Evolutionary conservation across 1,284 basidiomycete species (phyloP).

Genomic region (Schizopora paradoxa): DNA sequence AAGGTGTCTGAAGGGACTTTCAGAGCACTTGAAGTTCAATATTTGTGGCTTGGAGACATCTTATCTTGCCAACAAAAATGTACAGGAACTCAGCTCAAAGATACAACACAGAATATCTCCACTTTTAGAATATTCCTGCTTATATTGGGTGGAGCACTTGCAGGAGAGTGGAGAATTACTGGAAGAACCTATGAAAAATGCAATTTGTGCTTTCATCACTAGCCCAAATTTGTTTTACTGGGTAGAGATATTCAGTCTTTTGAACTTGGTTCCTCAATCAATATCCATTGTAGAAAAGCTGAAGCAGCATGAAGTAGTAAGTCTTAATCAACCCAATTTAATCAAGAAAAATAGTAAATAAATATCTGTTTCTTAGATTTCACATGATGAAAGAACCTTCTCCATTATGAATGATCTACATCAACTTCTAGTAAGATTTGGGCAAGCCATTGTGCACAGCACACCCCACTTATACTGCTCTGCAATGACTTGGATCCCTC

Average conservation of each 20-base stretch:
- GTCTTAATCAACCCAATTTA: not conserved
- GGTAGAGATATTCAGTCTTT: conserved; percentile 10
- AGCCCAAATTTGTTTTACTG: conserved; percentile 3
- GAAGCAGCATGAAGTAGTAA: no score
- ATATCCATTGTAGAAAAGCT: not conserved
- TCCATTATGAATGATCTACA: conserved; percentile 19
- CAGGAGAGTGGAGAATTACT: not conserved
- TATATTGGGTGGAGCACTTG: conserved; percentile 12
- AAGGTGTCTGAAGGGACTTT: conserved; percentile 18
- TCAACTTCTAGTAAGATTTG: no score
- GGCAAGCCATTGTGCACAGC: conserved; percentile 17
- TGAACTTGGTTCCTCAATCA: conserved; percentile 3
- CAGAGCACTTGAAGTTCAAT: conserved; percentile 22
- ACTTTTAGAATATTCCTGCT: conserved; percentile 14
- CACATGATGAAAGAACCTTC: conserved; percentile 13
- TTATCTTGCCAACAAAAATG: conserved; percentile 14
- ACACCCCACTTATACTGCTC: conserved; percentile 24
- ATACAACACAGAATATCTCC: conserved; percentile 8
- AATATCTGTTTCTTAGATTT: not conserved
- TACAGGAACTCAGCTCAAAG: conserved; percentile 3
- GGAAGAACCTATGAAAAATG: not conserved
- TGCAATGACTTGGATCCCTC: conserved; percentile 22
- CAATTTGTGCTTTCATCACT: not conserved
- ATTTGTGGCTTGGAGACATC: conserved; percentile 18
- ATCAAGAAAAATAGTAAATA: not conserved